Base-by-base conservation (phyloP, 129 eudicot genomes). In the Saposhnikovia divaricata region DNA sequence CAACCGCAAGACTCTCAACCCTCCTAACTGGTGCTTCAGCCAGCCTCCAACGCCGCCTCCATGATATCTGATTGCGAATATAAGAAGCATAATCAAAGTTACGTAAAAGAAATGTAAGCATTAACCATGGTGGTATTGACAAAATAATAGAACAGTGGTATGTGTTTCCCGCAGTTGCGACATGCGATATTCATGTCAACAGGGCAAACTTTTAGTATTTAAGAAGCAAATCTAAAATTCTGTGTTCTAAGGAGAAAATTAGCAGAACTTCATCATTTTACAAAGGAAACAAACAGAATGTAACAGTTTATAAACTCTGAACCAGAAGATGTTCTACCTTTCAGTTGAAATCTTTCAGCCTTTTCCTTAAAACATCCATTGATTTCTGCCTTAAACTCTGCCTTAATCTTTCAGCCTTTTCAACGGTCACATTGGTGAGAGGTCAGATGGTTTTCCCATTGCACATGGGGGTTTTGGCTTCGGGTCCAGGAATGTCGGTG, bases 361-460 rank as follows among this genome's bases (percentile, higher is more conserved):
- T 83, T 85, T 82, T 86, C 71, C 85, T 90, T 42, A 90, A 74
- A 45, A 82, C 75, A 48, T 88, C 95, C 87, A 90, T 86, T 3
- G 95, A 90, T 68, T 86, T 90, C 80, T 90, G 88, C 39, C 89
- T 79, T 9, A 89, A 82, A 70, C 86, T 90, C 63, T 86, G 89
- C 79, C n/a, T n/a, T n/a, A n/a, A n/a, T n/a, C n/a, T n/a, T n/a
- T n/a, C n/a, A n/a, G n/a, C n/a, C n/a, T n/a, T n/a, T n/a, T n/a
- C n/a, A n/a, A n/a, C n/a, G n/a, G n/a, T n/a, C n/a, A n/a, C n/a
- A n/a, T n/a, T n/a, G n/a, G n/a, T n/a, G n/a, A n/a, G n/a, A n/a
- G n/a, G n/a, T n/a, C n/a, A n/a, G n/a, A n/a, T n/a, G n/a, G n/a
- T n/a, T n/a, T n/a, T n/a, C n/a, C n/a, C n/a, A n/a, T n/a, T n/a